Evolutionary conservation across 352 stramenopile species (phyloP), one percentile per base, ranked within the genome.

Genomic region (Thalassiosira hispida): DNA sequence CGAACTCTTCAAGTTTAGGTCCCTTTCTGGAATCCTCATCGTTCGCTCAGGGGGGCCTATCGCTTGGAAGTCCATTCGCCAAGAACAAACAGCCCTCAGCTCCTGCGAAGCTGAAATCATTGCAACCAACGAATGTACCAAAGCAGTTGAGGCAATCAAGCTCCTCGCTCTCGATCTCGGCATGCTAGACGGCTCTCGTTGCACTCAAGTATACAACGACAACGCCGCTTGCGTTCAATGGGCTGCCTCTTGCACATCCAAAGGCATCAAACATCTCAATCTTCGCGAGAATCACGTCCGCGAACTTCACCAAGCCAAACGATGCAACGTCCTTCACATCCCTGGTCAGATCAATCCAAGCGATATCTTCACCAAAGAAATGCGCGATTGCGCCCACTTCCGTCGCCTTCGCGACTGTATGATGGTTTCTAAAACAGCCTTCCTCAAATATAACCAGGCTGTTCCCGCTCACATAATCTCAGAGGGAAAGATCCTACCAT

Each of bases 101-200:
- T 63, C 23, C 0, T 64, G 51, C 9, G 38, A 73, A 62, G 47
- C 64, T 16, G 51, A 73, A 42, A 64, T 73, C n/a, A 27, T 42
- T 2, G 38, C 57, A 6, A 66, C 35, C 5, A 52, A 66, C 22
- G 20, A 52, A 66, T 66, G n/a, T 53, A 2, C 38, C 18, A 35
- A 22, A 23, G 38, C 42, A 20, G 23, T 66, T 2, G 4, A 2
- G 0, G 27, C 27, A 8, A 22, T 66, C 6, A 40, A 53, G 35
- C 38, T 27, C 20, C 12, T 33, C 4, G 57, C 40, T 22, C 1
- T 23, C 9, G 33, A 66, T 14, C 57, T 53, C 2, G 23, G 38
- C 12, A 53, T 53, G 2, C 7, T 22, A 1, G 33, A 51, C 16
- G 38, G 16, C 2, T 35, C 25, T 20, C 2, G 16, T 20, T 18